phyloP scores from a whole-genome alignment of 352 stramenopile species.

The Saprolegnia parasitica region DNA sequence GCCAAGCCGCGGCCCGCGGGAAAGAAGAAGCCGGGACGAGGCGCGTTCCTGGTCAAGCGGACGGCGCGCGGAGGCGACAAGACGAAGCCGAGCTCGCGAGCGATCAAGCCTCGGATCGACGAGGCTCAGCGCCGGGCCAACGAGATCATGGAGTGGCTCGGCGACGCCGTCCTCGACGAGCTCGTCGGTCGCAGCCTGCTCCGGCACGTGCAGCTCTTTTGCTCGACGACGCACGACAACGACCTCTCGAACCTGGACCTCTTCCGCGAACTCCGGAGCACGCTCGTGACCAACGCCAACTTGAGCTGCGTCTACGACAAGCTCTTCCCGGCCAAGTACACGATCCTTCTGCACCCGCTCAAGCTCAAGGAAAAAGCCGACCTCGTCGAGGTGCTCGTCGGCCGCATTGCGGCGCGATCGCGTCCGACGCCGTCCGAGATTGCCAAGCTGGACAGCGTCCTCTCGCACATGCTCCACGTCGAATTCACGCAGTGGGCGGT shows the following conservation, averaged over 20 bases:
- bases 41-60: too few species aligned
- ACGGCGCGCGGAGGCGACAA: too few species aligned
- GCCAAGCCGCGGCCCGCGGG: too few species aligned
- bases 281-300: slow-evolving; percentile 67
- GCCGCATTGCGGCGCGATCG: slow-evolving; percentile 17
- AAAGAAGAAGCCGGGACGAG: too few species aligned
- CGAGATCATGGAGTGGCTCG: slow-evolving; percentile 75
- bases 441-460: slow-evolving; percentile 40
- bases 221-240: neutral
- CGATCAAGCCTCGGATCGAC: neutral
- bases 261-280: slow-evolving; percentile 59
- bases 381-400: slow-evolving; percentile 58
- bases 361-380: slow-evolving; percentile 65
- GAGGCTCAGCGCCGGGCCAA: neutral
- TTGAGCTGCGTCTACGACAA: slow-evolving; percentile 56
- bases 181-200: slow-evolving; percentile 57
- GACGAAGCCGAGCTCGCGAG: neutral
- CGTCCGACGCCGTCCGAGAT: neutral
- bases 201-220: slow-evolving; percentile 48
- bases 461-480: slow-evolving; percentile 49
- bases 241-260: slow-evolving; percentile 46
- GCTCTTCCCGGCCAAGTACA: slow-evolving; percentile 32
- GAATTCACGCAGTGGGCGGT: slow-evolving; percentile 50
- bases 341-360: slow-evolving; percentile 9
- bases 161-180: slow-evolving; percentile 70